Percentiles rank a stretch among this genome's conserved stretches.
Evolutionary conservation across 2,329 filamentous ascomycete genomes (phyloP).

Genomic region (Diaporthe citri): DNA sequence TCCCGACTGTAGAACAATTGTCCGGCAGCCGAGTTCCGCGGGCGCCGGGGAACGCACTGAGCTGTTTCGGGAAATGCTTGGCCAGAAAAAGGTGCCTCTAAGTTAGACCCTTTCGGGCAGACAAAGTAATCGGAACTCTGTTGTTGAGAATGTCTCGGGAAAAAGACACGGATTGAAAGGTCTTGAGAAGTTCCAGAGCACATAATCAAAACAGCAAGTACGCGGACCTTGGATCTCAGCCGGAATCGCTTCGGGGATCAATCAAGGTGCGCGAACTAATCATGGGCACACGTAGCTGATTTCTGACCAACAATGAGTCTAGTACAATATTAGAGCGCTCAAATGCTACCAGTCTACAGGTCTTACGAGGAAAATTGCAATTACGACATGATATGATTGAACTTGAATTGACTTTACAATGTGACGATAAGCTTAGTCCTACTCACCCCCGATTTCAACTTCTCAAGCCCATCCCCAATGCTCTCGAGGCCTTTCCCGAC

Average conservation of each 20-base stretch:
- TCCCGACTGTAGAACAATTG: not conserved
- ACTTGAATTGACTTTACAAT: not conserved
- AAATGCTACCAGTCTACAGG: not conserved
- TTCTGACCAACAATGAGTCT: not conserved
- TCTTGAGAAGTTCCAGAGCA: not conserved
- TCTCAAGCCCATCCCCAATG: constrained; percentile 45
- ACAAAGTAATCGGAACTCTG: no score
- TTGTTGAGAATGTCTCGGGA: no score
- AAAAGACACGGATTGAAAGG: no score
- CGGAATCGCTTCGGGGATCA: no score
- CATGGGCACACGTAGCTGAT: not conserved
- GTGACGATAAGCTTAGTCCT: constrained; percentile 48
- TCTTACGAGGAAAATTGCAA: not conserved
- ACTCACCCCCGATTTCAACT: constrained; percentile 46
- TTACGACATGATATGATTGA: not conserved
- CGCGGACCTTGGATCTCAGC: no score
- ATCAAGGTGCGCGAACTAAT: no score
- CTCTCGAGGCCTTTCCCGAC: constrained; percentile 46
- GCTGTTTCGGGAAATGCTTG: not conserved
- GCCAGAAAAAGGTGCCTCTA: no score
- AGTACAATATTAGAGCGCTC: not conserved
- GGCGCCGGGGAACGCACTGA: not conserved
- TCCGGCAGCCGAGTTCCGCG: constrained; percentile 9
- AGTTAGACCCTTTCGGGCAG: no score
- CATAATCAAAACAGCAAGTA: not conserved